Evolutionary conservation across 306 rosid species (phyloP).

Genomic region (Quercus agrifolia): DNA sequence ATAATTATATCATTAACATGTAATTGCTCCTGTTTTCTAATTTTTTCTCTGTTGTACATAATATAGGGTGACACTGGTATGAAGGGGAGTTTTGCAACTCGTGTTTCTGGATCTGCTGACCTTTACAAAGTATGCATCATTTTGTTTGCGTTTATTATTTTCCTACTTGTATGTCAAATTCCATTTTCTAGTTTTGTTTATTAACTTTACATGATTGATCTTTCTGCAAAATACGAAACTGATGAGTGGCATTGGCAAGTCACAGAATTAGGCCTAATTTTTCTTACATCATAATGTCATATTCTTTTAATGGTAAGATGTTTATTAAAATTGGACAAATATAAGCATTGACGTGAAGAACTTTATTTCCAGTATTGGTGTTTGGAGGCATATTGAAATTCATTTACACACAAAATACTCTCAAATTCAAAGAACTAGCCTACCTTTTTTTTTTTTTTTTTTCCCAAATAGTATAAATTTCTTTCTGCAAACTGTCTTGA

Average conservation of each 20-base stretch:
- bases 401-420: not conserved
- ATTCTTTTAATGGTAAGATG: not conserved
- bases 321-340: not conserved
- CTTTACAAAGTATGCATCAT: constrained; percentile 69
- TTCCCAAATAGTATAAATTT: not conserved
- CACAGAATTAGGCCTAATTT: not conserved
- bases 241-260: not conserved
- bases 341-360: not conserved
- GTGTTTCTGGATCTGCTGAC: constrained; percentile 93
- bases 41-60: constrained; percentile 16
- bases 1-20: not conserved
- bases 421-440: not conserved
- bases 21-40: constrained; percentile 3
- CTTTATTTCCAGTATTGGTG: not conserved
- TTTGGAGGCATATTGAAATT: not conserved
- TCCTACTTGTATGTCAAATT: not conserved
- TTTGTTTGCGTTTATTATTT: constrained; percentile 3
- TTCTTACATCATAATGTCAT: not conserved
- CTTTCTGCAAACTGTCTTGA: too few relatives aligned
- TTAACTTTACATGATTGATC: not conserved
- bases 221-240: constrained; percentile 3
- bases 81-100: constrained; percentile 93
- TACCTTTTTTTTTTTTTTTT: not conserved
- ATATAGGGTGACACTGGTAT: constrained; percentile 73
- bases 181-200: not conserved